Conservation (phyloP, 2,329 filamentous ascomycete species). For the Elsinoe ampelina region DNA sequence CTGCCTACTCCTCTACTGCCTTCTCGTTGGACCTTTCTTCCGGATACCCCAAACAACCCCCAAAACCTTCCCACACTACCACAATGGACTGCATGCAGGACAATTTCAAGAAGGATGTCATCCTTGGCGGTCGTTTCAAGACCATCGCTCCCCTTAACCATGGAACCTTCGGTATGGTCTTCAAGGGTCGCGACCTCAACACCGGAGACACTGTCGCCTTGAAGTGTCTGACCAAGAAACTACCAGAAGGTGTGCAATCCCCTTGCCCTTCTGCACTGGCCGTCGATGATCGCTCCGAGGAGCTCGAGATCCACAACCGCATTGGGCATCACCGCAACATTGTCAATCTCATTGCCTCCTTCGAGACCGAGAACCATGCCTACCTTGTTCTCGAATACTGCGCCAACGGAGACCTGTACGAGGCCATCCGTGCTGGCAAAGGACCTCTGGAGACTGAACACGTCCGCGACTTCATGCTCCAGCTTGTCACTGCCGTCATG, state of each 20-base stretch:
- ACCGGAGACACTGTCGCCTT: constrained; percentile 80
- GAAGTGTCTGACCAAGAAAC: constrained; percentile 86
- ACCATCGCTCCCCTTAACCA: constrained; percentile 93
- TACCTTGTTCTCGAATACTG: constrained; percentile 96
- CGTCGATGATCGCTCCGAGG: constrained; percentile 74
- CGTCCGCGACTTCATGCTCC: constrained; percentile 92
- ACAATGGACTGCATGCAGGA: constrained; percentile 79
- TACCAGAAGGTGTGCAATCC: constrained; percentile 40
- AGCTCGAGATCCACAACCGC: constrained; percentile 67
- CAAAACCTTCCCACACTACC: constrained; percentile 4
- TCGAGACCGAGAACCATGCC: constrained; percentile 82
- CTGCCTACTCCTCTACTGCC: constrained; percentile 1
- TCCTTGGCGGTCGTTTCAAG: constrained; percentile 82
- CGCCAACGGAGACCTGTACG: constrained; percentile 89
- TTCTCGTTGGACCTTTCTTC: not conserved
- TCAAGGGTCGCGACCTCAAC: constrained; percentile 71
- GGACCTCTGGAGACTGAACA: constrained; percentile 92
- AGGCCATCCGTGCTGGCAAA: constrained; percentile 81
- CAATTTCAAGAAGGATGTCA: constrained; percentile 66
- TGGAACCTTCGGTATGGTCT: constrained; percentile 98
- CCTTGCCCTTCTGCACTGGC: constrained; percentile 53
- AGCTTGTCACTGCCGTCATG: constrained; percentile 80
- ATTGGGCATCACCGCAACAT: constrained; percentile 80
- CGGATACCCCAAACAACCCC: not conserved
- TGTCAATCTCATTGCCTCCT: constrained; percentile 83